phyloP scores from a whole-genome alignment of 2,329 filamentous ascomycete species.

The Colletotrichum tofieldiae region DNA sequence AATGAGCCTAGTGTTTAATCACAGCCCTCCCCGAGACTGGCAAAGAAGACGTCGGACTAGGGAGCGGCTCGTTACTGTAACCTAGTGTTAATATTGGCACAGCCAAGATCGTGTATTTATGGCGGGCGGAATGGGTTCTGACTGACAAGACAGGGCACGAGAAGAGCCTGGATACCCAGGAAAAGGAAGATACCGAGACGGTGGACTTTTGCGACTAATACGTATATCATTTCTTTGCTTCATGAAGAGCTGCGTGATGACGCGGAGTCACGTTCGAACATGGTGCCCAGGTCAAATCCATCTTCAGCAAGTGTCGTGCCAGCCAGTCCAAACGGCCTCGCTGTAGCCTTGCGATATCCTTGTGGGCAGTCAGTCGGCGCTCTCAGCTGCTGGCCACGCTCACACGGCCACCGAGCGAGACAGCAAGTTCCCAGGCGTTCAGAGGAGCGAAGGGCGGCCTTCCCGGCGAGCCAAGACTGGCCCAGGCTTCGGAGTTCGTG shows the following conservation, averaged over 20 bases:
- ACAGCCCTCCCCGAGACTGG: constrained; percentile 2
- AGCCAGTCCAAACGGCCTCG: neutral
- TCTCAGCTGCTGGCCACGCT: neutral
- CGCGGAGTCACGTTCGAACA: neutral
- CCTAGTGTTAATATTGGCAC: constrained; percentile 39
- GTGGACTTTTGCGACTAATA: constrained; percentile 26
- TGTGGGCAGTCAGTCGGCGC: neutral
- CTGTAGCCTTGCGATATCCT: neutral
- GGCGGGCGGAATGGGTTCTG: constrained; percentile 14
- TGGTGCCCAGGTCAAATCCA: neutral
- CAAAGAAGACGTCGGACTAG: neutral
- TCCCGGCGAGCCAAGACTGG: constrained; percentile 21
- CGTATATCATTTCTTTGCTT: constrained; percentile 15
- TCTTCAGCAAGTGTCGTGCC: neutral
- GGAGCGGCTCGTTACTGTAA: constrained; percentile 15
- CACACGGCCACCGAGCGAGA: neutral
- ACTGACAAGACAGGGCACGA: constrained; percentile 16
- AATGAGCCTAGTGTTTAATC: constrained; percentile 43
- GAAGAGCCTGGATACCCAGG: constrained; percentile 9
- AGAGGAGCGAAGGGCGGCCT: constrained; percentile 4
- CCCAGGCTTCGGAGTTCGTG: constrained; percentile 14
- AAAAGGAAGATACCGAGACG: constrained; percentile 31
- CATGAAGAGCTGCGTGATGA: too few species aligned
- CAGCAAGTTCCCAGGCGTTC: neutral
- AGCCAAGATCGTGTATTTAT: constrained; percentile 32